These are phyloP conservation scores for Cystobasidiaceae sp. DNA, from an alignment of 1,284 basidiomycete genomes.

Conservation along the genomic window DNA sequence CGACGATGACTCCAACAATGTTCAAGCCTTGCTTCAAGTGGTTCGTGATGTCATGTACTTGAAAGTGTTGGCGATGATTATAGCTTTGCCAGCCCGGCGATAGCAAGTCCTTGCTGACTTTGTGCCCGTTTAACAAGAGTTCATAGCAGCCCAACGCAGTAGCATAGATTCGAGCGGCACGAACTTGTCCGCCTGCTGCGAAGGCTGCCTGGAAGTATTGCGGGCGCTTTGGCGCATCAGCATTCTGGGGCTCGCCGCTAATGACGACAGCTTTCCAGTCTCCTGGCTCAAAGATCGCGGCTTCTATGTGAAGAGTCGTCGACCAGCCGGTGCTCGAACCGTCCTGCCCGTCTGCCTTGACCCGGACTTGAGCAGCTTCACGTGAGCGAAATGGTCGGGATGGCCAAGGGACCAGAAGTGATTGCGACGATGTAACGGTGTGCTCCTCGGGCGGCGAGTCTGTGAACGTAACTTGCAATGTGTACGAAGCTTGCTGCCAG, in stretches of 20 bases:
- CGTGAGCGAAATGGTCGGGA: slow-evolving; percentile 36
- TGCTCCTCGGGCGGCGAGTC: slow-evolving; percentile 32
- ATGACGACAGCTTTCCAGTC: slow-evolving; percentile 41
- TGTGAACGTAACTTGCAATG: slow-evolving; percentile 34
- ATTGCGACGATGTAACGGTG: slow-evolving; percentile 30
- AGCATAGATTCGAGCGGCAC: slow-evolving; percentile 41
- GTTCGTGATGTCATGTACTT: slow-evolving; percentile 41
- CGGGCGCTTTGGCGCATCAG: slow-evolving; percentile 39
- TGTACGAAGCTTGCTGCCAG: slow-evolving; percentile 43
- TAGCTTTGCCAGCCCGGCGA: slow-evolving; percentile 46
- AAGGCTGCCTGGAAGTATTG: slow-evolving; percentile 37
- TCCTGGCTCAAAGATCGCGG: slow-evolving; percentile 33
- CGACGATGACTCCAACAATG: slow-evolving; percentile 38
- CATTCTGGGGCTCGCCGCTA: slow-evolving; percentile 26
- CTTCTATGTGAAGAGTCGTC: slow-evolving; percentile 36
- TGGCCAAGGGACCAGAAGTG: slow-evolving; percentile 43
- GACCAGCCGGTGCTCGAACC: slow-evolving; percentile 26
- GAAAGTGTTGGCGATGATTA: slow-evolving; percentile 42
- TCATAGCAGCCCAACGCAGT: slow-evolving; percentile 46
- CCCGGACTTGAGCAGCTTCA: slow-evolving; percentile 33
- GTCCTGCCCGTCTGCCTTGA: slow-evolving; percentile 36
- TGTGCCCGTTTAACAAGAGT: slow-evolving; percentile 41
- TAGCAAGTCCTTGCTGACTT: slow-evolving; percentile 43
- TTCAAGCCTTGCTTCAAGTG: slow-evolving; percentile 39
- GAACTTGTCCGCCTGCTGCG: not conserved